These are phyloP conservation scores for Calycina herbarum DNA, from an alignment of 2,329 filamentous ascomycete species.

Conservation along the genomic window DNA sequence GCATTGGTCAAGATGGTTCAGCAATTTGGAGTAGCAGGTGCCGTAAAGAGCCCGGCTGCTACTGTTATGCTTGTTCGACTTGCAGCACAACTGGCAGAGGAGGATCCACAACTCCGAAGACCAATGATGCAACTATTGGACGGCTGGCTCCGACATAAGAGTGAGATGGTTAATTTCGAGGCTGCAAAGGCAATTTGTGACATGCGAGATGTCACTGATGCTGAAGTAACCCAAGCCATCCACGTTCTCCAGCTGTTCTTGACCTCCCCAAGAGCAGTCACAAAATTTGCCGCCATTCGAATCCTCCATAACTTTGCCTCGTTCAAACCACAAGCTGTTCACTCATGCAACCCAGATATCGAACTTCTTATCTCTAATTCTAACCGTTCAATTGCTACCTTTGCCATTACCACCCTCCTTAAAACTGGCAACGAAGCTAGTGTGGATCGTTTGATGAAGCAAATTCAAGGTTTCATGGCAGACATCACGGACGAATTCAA, in stretches of 20 bases:
- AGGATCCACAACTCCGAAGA: conserved; percentile 83
- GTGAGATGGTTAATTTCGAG: conserved; percentile 99
- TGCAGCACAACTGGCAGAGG: conserved; percentile 90
- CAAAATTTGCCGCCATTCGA: conserved; percentile 94
- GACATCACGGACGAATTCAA: conserved; percentile 99
- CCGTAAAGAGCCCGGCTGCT: conserved; percentile 92
- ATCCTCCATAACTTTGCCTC: conserved; percentile 96
- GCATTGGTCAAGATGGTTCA: conserved; percentile 99
- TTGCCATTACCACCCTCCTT: conserved; percentile 94
- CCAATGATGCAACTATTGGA: conserved; percentile 98
- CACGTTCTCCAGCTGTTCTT: conserved; percentile 96
- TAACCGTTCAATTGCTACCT: conserved; percentile 96
- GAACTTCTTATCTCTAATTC: conserved; percentile 95
- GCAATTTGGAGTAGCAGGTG: conserved; percentile 88
- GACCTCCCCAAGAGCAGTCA: conserved; percentile 90
- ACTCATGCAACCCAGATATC: conserved; percentile 94
- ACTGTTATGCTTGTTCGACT: conserved; percentile 90
- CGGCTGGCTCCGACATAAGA: conserved; percentile 96
- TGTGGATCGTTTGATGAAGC: conserved; percentile 96
- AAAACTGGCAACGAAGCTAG: conserved; percentile 98
- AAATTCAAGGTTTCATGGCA: conserved; percentile 97
- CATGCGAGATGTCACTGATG: conserved; percentile 88
- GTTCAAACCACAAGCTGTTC: conserved; percentile 91
- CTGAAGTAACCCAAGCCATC: conserved; percentile 86
- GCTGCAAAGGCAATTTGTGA: conserved; percentile 97